Evolutionary conservation across 495 filamentous ascomycete genomes (phyloP), one percentile per base, ranked within the genome.

Genomic region (Aspergillus panamensis): DNA sequence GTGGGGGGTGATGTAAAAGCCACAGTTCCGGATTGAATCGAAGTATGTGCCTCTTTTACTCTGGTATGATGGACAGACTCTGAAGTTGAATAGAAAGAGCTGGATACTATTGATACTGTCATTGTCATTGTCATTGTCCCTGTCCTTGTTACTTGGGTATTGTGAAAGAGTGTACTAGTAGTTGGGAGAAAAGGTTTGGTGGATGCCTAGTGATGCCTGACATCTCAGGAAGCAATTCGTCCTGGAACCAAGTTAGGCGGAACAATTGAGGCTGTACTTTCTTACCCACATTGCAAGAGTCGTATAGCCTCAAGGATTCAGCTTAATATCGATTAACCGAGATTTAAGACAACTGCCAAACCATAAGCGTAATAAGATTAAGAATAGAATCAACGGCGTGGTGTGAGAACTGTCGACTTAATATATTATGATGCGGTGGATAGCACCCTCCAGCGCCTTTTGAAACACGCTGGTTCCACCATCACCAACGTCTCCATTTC

Each of bases 391-490:
- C 35, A 39, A 25, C 25, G 25, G 25, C 25, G 2, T 25, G 25
- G 25, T 25, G 25, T 25, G 25, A 8, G 35, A n/a, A 12, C 35
- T 39, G 35, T 39, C 35, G 35, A 39, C 25, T 25, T 25, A 25
- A n/a, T 14, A 43, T 53, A n/a, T 16, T 13, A 16, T 31, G 35
- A 30, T 14, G 21, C 6, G 35, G 21, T 47, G 47, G 42, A 51
- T 39, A 52, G 40, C 20, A 17, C 20, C 43, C 25, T 53, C 31
- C 56, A 61, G 60, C 60, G 60, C 60, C 48, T 59, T 60, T 63
- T 63, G 61, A 63, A 63, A 63, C 61, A 49, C 25, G 32, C 39
- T 45, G 57, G 53, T 57, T 57, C 53, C 60, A 55, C 59, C 57
- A 53, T 52, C 48, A 52, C 44, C 31, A 39, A 53, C 53, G 31